Base-by-base conservation (phyloP, 83 land plant genomes). In the Larix sibirica region DNA sequence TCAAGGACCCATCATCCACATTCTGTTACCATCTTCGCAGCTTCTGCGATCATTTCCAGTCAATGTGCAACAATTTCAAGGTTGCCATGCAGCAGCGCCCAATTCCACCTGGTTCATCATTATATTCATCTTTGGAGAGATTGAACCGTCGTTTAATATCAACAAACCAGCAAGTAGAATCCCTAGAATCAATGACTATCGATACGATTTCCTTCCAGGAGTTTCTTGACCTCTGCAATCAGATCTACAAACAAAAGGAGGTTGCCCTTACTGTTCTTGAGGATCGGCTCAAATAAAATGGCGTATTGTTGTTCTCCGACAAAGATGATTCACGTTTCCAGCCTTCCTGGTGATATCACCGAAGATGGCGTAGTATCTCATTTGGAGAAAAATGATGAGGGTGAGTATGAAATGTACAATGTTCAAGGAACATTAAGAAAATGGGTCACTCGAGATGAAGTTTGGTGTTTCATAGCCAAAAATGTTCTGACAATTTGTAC, bases 361-460 rank as follows among this genome's bases (percentile, higher is more conserved):
- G 28, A 28, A 28, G 28, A 28, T 28, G 28, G 28, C 28, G 28
- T 28, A 28, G 28, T 28, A 28, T 28, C 28, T 28, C 28, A 28
- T 28, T 28, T 28, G 28, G 28, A 28, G 0, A 28, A 28, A 28
- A 28, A 0, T 28, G 28, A 28, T 28, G 28, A 28, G 28, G 28
- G 28, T 28, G 28, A 28, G 28, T 0, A 28, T 28, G 28, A 28
- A 28, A 28, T 28, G 28, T 28, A 28, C 28, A 28, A 28, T 28
- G 28, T 28, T 28, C 28, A 28, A 28, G 28, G 28, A 28, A 93
- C 90, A 36, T 86, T 95, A 26, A 86, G 95, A 54, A 96, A 94
- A 60, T 95, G 98, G 98, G 95, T 95, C 54, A 92, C 98, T 4
- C 85, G 96, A 83, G 95, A 95, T 87, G 98, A 95, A 71, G 96